Conservation (phyloP, 345 rosid species). For the Arabidopsis arenosa region DNA sequence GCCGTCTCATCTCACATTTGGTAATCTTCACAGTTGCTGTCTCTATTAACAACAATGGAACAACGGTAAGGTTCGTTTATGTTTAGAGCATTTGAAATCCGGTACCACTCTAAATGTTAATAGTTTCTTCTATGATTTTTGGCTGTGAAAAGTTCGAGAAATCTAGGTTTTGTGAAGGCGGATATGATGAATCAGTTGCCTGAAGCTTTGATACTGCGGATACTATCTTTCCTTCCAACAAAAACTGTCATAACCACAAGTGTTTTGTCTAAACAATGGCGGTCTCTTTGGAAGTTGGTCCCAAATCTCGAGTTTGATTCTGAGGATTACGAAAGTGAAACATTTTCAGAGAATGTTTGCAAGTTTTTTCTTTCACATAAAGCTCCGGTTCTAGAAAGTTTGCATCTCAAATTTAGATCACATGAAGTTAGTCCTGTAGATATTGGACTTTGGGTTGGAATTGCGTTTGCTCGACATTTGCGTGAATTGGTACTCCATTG, state of each 20-base stretch:
- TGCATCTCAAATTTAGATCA: background rate
- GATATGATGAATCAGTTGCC: slow-evolving; percentile 12
- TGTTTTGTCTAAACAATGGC: slow-evolving; percentile 15
- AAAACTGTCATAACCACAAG: slow-evolving; percentile 1
- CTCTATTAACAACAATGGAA: no score
- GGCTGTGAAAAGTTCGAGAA: background rate
- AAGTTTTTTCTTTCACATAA: slow-evolving; percentile 3
- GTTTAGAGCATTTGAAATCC: no score
- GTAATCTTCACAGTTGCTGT: no score
- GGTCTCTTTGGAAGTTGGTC: background rate
- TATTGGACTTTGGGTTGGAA: slow-evolving; percentile 21
- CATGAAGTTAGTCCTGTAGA: background rate
- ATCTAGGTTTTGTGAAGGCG: background rate
- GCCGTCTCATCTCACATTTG: no score
- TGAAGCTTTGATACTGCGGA: slow-evolving; percentile 9
- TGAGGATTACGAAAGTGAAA: background rate
- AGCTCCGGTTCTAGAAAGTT: background rate
- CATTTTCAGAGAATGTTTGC: slow-evolving; percentile 15
- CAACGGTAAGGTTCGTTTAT: no score
- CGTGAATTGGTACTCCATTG: background rate
- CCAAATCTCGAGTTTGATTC: background rate
- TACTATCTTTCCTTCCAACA: slow-evolving; percentile 3
- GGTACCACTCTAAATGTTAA: no score
- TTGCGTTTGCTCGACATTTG: slow-evolving; percentile 7
- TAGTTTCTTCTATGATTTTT: no score